phyloP scores from a whole-genome alignment of 2,329 filamentous ascomycete species.

The Fusarium robinianum region DNA sequence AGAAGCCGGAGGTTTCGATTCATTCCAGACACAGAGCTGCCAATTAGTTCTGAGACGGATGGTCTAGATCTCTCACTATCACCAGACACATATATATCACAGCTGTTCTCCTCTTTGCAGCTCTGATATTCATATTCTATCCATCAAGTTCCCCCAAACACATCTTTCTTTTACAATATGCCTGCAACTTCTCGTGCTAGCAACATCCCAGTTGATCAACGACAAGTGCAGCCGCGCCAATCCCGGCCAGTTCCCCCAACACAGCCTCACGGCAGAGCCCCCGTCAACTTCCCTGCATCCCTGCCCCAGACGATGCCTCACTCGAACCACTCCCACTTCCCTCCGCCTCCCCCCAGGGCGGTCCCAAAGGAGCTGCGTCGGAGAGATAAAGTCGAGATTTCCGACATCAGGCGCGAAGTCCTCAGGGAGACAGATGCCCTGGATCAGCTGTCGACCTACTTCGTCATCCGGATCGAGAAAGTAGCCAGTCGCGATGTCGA shows the following conservation, averaged over 20 bases:
- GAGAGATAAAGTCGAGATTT: slow-evolving; percentile 30
- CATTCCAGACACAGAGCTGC: not conserved
- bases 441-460: slow-evolving; percentile 46
- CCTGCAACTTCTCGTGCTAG: slow-evolving; percentile 6
- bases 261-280: slow-evolving; percentile 5
- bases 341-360: slow-evolving; percentile 20
- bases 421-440: slow-evolving; percentile 46
- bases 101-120: too few relatives aligned
- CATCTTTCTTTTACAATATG: slow-evolving; percentile 14
- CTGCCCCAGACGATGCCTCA: not conserved
- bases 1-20: not conserved
- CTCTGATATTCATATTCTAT: slow-evolving; percentile 7
- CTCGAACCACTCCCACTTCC: slow-evolving; percentile 9
- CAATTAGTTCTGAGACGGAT: too few relatives aligned
- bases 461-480: slow-evolving; percentile 50
- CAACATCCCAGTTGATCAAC: slow-evolving; percentile 5
- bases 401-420: slow-evolving; percentile 45
- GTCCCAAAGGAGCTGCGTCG: slow-evolving; percentile 23
- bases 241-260: slow-evolving; percentile 4
- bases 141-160: slow-evolving; percentile 5
- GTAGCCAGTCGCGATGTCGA: slow-evolving; percentile 41
- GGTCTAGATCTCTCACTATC: too few relatives aligned
- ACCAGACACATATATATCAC: slow-evolving; percentile 26
- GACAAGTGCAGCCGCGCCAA: slow-evolving; percentile 12
- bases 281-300: slow-evolving; percentile 8